Evolutionary conservation across 257 asterid species (phyloP).

Genomic region (Fraxinus excelsior): DNA sequence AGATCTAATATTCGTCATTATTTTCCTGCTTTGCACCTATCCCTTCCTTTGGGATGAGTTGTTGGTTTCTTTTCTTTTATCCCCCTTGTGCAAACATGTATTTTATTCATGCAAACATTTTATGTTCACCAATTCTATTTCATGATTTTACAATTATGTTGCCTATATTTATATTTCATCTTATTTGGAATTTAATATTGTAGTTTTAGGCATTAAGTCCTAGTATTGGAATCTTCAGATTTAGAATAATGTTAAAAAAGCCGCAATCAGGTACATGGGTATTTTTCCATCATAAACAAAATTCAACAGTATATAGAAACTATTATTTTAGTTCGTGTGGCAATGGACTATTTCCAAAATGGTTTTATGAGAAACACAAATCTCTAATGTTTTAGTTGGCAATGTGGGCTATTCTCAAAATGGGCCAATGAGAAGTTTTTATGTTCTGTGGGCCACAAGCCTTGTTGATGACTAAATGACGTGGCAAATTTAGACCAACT

Average conservation of each 20-base stretch:
- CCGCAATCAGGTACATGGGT: too few species aligned
- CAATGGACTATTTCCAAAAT: too few species aligned
- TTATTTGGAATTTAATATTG: background rate
- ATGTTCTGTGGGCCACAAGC: too few species aligned
- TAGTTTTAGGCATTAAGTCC: constrained; percentile 11
- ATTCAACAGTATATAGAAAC: too few species aligned
- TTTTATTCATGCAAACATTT: background rate
- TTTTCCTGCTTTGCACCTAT: background rate
- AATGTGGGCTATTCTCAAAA: too few species aligned
- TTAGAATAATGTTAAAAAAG: background rate
- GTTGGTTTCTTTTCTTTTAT: background rate
- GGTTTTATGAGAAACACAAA: too few species aligned
- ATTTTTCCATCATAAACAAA: too few species aligned
- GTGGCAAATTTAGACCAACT: too few species aligned
- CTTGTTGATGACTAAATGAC: too few species aligned
- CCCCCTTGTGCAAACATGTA: background rate
- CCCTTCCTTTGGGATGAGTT: background rate
- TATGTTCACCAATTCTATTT: background rate
- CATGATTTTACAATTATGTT: background rate
- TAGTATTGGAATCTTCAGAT: background rate
- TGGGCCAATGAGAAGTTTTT: too few species aligned
- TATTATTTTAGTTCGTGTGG: too few species aligned
- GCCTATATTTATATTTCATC: background rate
- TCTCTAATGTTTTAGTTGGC: too few species aligned
- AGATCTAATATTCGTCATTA: background rate